Evolutionary conservation across 2,329 filamentous ascomycete species (phyloP), one percentile per base, ranked within the genome.

Genomic region (Clarireedia monteithiana): DNA sequence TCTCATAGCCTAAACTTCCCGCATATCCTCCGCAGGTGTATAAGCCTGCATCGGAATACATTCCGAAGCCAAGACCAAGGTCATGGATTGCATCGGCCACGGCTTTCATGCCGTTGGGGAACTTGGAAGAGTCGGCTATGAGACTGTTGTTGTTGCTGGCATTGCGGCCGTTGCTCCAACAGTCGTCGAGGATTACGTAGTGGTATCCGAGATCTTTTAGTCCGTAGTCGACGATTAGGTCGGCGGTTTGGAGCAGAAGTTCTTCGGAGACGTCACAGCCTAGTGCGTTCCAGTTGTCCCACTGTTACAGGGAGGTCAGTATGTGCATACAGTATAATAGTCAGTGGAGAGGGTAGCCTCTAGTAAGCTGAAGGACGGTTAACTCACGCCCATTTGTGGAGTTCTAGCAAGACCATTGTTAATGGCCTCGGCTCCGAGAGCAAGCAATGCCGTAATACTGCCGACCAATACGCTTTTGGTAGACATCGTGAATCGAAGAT

Each of bases 131-230:
- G 58, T 77, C 68, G 2, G 71, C 66, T 4, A 73, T 64, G 1
- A 79, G 67, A 38, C 72, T 71, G 34, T 74, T 74, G 45, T 74
- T 75, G 44, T 62, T 63, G 26, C 71, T 74, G 10, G 62, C 59
- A 44, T 66, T 64, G 12, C 77, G 70, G 30, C 75, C 75, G 7
- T 70, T 71, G 42, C 68, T 72, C 78, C 78, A 80, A 65, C 77
- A 79, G 60, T 81, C 78, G 60, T 81, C 78, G 1, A 80, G 68
- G 39, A 67, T 80, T 55, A 84, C 75, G 54, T 84, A 82, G 20
- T 76, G 68, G 63, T 83, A 83, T 2, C 81, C 81, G 3, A 75
- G 71, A 42, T 79, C 76, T 64, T 75, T 74, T 12, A 80, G 71
- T 3, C 76, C 79, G 3, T 76, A 70, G 7, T 74, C 69, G 20